These are phyloP conservation scores for Yamadazyma nakazawae DNA, from an alignment of 805 yeast genomes.

Conservation along the genomic window DNA sequence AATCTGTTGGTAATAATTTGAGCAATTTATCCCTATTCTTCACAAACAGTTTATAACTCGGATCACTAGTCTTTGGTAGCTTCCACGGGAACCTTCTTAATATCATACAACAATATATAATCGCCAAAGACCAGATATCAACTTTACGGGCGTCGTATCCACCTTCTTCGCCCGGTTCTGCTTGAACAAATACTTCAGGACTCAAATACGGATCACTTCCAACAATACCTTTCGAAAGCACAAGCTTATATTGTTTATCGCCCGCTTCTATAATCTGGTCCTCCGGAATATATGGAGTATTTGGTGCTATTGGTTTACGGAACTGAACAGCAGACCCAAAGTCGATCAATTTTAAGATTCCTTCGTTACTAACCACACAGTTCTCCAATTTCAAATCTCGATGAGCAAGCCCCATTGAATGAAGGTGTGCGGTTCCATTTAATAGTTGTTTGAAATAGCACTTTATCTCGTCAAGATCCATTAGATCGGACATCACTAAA, in stretches of 20 bases:
- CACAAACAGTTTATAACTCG: slow-evolving; percentile 66
- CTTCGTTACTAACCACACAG: slow-evolving; percentile 75
- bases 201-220: slow-evolving; percentile 97
- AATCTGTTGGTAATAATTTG: slow-evolving; percentile 63
- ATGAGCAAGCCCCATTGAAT: slow-evolving; percentile 82
- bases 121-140: slow-evolving; percentile 93
- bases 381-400: slow-evolving; percentile 91
- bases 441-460: slow-evolving; percentile 84
- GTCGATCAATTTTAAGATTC: slow-evolving; percentile 83
- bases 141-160: slow-evolving; percentile 83
- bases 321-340: slow-evolving; percentile 91
- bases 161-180: slow-evolving; percentile 12
- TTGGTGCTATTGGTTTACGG: slow-evolving; percentile 45
- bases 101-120: slow-evolving; percentile 87
- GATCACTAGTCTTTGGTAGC: slow-evolving; percentile 75
- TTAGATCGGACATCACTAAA: slow-evolving; percentile 83
- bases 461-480: slow-evolving; percentile 64
- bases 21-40: slow-evolving; percentile 49
- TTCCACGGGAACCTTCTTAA: slow-evolving; percentile 93
- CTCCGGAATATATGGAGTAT: background rate
- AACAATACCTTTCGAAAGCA: slow-evolving; percentile 75
- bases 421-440: slow-evolving; percentile 73
- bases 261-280: slow-evolving; percentile 14
- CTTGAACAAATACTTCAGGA: slow-evolving; percentile 71
- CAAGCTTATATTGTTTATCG: slow-evolving; percentile 50